Conservation (phyloP, 495 filamentous ascomycete genomes). For the Penicillium tannophilum region DNA sequence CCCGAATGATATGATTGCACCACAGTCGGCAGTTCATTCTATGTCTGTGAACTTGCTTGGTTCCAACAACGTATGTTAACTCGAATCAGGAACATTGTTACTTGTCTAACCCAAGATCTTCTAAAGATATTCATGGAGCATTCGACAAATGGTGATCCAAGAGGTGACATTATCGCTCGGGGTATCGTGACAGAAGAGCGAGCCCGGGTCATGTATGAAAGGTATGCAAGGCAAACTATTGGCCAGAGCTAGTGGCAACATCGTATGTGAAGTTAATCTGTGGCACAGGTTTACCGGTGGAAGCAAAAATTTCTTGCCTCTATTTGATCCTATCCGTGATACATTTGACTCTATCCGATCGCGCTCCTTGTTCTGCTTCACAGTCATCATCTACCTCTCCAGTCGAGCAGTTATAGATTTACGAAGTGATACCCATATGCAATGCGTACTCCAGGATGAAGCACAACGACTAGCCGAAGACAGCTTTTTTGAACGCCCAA, state of each 20-base stretch:
- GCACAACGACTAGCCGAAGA: conserved; percentile 46
- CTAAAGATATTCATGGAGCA: conserved; percentile 43
- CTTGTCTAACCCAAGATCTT: not conserved
- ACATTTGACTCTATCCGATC: conserved; percentile 48
- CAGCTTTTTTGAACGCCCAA: conserved; percentile 47
- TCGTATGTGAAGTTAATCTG: not conserved
- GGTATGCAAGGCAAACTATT: conserved; percentile 24
- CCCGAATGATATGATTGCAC: conserved; percentile 48
- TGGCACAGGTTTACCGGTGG: conserved; percentile 37
- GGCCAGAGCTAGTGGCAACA: not conserved
- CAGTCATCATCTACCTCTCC: conserved; percentile 46
- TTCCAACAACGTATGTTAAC: conserved; percentile 33
- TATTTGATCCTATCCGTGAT: conserved; percentile 48
- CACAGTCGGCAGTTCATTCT: conserved; percentile 42
- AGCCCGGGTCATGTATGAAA: conserved; percentile 44
- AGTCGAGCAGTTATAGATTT: conserved; percentile 42
- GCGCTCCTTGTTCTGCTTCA: conserved; percentile 47
- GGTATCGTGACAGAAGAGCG: conserved; percentile 45
- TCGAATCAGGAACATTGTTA: not conserved
- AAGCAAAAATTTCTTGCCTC: conserved; percentile 42
- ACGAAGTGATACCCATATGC: conserved; percentile 42
- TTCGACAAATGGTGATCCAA: conserved; percentile 33
- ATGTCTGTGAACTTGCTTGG: conserved; percentile 48
- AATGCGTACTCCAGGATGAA: conserved; percentile 48
- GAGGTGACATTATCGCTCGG: conserved; percentile 41